A percentile compares a stretch with the other conserved stretches of the same genome.
These are phyloP conservation scores for Anthracocystis walkeri DNA, from an alignment of 1,284 basidiomycete genomes.

Conservation along the genomic window DNA sequence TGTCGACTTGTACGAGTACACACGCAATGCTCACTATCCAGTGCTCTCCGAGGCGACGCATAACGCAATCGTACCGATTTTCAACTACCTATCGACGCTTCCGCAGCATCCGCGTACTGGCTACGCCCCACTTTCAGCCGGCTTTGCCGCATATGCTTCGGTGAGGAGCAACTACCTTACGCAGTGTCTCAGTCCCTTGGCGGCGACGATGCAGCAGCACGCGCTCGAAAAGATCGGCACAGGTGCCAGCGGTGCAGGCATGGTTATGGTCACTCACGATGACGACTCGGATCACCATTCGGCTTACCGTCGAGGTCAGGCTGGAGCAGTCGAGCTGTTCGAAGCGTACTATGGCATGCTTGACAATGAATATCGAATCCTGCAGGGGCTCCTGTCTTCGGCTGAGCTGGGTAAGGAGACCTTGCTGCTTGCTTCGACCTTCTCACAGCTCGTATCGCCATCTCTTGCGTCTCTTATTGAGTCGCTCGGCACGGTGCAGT, in stretches of 20 bases:
- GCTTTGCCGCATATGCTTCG: conserved; percentile 45
- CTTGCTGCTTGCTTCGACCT: conserved; percentile 36
- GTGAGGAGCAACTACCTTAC: conserved; percentile 49
- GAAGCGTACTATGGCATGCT: conserved; percentile 55
- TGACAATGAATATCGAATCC: conserved; percentile 55
- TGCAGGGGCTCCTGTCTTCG: conserved; percentile 40
- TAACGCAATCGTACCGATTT: conserved; percentile 52
- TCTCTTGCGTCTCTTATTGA: conserved; percentile 37
- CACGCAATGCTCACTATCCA: conserved; percentile 39
- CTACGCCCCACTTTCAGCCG: conserved; percentile 52
- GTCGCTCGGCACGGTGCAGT: conserved; percentile 47
- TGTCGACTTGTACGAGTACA: conserved; percentile 56
- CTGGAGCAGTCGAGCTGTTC: conserved; percentile 53
- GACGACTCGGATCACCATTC: conserved; percentile 51
- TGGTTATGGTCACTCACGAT: conserved; percentile 53
- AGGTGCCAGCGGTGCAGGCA: conserved; percentile 37
- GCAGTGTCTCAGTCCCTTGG: conserved; percentile 42
- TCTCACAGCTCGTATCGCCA: conserved; percentile 43
- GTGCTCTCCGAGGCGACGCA: conserved; percentile 49
- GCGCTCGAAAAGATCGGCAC: conserved; percentile 56
- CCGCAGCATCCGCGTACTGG: conserved; percentile 54
- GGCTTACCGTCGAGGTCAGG: conserved; percentile 40
- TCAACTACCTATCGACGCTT: conserved; percentile 57
- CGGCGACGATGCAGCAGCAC: conserved; percentile 38
- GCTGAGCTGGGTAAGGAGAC: conserved; percentile 46